These are phyloP conservation scores for Rhipidocladum racemiflorum DNA, from an alignment of 176 grass and related monocot species.

Conservation along the genomic window DNA sequence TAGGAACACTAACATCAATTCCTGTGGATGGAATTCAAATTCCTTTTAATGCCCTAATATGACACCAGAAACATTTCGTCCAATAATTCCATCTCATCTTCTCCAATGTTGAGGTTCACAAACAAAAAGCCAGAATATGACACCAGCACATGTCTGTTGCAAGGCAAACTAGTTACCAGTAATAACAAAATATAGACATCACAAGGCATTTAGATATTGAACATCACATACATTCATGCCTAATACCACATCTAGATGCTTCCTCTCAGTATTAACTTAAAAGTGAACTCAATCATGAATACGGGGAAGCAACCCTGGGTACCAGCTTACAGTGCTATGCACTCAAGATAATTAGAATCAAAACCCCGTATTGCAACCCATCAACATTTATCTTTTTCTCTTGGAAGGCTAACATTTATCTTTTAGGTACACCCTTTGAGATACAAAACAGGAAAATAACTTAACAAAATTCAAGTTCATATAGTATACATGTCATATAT, in stretches of 20 bases:
- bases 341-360: neutral
- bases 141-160: neutral
- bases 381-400: neutral
- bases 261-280: conserved; percentile 1
- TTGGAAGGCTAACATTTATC: neutral
- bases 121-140: conserved; percentile 15
- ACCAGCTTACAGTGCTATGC: neutral
- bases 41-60: neutral
- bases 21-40: conserved; percentile 6
- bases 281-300: neutral
- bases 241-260: neutral
- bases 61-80: neutral
- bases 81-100: neutral
- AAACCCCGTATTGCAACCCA: neutral
- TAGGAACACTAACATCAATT: conserved; percentile 10
- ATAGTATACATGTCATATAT: neutral
- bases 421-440: neutral
- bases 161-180: neutral
- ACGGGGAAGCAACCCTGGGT: neutral
- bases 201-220: neutral
- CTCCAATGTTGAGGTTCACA: neutral
- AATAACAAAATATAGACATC: neutral
- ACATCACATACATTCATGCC: too few relatives aligned
- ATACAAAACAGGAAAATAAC: neutral
- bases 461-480: neutral